Conservation (phyloP, 331 rosid species). For the Quercus tomentella region DNA sequence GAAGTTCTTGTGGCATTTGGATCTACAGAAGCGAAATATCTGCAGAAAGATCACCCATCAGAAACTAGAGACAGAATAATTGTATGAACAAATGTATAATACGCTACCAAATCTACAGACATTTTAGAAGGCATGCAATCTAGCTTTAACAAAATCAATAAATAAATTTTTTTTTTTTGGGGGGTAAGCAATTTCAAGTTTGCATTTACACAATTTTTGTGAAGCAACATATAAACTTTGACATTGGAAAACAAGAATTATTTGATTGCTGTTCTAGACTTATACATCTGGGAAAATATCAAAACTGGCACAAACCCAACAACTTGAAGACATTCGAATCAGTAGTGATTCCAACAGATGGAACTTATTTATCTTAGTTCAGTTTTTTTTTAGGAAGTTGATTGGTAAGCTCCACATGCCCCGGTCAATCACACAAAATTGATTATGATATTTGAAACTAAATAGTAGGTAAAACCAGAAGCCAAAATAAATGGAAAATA, state of each 20-base stretch:
- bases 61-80: neutral
- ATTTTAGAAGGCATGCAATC: neutral
- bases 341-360: too few species aligned
- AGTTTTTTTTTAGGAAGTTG: too few species aligned
- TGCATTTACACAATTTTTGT: neutral
- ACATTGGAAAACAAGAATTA: neutral
- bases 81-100: neutral
- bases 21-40: slow-evolving; percentile 83
- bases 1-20: slow-evolving; percentile 92
- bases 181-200: neutral
- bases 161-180: neutral
- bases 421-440: too few species aligned
- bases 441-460: too few species aligned
- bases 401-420: too few species aligned
- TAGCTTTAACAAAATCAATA: neutral
- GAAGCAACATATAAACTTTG: neutral
- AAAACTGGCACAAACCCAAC: too few species aligned
- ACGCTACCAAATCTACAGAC: neutral
- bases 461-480: too few species aligned
- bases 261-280: neutral
- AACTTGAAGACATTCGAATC: too few species aligned
- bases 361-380: too few species aligned
- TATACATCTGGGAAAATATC: neutral
- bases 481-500: too few species aligned
- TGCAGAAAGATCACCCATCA: slow-evolving; percentile 25